These are phyloP conservation scores for Dactylonectria macrodidyma DNA, from an alignment of 2,329 filamentous ascomycete species.

Conservation along the genomic window DNA sequence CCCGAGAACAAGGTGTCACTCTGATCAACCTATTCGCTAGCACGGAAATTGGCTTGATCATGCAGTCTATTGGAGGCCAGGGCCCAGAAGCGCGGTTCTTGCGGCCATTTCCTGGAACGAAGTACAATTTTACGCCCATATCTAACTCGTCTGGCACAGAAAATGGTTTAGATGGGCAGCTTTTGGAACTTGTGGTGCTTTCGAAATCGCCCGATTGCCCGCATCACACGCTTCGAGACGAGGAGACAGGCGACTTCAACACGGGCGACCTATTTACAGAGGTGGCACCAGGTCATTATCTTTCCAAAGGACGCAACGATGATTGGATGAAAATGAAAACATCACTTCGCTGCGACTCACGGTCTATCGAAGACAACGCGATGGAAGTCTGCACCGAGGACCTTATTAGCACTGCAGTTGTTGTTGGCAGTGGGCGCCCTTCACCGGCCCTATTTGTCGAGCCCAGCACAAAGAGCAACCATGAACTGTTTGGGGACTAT, in stretches of 20 bases:
- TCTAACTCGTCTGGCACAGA: neutral
- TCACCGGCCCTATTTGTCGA: constrained; percentile 40
- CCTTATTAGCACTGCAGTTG: constrained; percentile 36
- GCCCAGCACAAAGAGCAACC: constrained; percentile 11
- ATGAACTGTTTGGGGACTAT: neutral
- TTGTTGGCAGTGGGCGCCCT: constrained; percentile 38
- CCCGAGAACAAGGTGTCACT: constrained; percentile 18
- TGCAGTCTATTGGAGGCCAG: constrained; percentile 10
- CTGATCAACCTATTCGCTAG: constrained; percentile 33
- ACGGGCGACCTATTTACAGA: constrained; percentile 46
- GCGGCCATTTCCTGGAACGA: neutral
- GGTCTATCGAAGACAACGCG: constrained; percentile 39
- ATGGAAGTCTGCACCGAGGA: constrained; percentile 37
- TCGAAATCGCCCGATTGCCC: constrained; percentile 38
- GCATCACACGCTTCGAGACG: constrained; percentile 1
- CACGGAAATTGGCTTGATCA: constrained; percentile 29
- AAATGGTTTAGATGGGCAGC: neutral
- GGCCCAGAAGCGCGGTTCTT: constrained; percentile 8
- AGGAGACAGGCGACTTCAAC: constrained; percentile 41
- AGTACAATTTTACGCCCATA: constrained; percentile 30
- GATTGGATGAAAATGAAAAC: constrained; percentile 47
- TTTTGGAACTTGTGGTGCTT: constrained; percentile 33
- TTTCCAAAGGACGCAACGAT: constrained; percentile 39
- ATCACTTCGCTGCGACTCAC: constrained; percentile 39
- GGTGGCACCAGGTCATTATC: constrained; percentile 35